Evolutionary conservation across 208 protist species (phyloP).

Genomic region (Wallacemonas sp.): DNA sequence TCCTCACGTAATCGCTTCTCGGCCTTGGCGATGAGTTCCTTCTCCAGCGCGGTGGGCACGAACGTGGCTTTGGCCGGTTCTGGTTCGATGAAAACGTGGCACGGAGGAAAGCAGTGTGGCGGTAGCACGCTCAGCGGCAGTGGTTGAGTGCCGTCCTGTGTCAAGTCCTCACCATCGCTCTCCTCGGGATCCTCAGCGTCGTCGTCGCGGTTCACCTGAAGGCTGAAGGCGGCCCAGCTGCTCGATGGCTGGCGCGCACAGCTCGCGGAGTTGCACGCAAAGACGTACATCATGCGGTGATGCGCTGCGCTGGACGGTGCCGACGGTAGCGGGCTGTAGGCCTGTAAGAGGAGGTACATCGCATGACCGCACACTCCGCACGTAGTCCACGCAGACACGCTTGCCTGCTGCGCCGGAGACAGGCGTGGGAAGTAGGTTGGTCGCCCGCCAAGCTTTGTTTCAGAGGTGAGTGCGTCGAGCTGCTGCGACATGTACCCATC

Average conservation of each 20-base stretch:
- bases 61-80: conserved; percentile 60
- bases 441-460: conserved; percentile 75
- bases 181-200: conserved; percentile 26
- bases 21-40: conserved; percentile 55
- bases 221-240: conserved; percentile 66
- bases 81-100: conserved; percentile 58
- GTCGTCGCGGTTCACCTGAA: conserved; percentile 59
- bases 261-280: conserved; percentile 64
- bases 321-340: conserved; percentile 66
- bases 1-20: conserved; percentile 26
- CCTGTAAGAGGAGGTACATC: conserved; percentile 77
- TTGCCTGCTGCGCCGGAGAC: conserved; percentile 21
- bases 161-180: conserved; percentile 39
- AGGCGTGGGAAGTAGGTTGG: conserved; percentile 55
- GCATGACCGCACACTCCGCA: conserved; percentile 63
- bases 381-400: conserved; percentile 52
- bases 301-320: conserved; percentile 19
- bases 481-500: conserved; percentile 71
- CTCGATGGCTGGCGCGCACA: conserved; percentile 65
- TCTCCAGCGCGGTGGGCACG: conserved; percentile 60
- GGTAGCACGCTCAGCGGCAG: conserved; percentile 38
- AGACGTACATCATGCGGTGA: conserved; percentile 85
- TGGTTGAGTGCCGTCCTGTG: conserved; percentile 21
- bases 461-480: conserved; percentile 51
- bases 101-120: conserved; percentile 52